Evolutionary conservation across 2,329 filamentous ascomycete genomes (phyloP).

Genomic region (Exophiala dermatitidis): DNA sequence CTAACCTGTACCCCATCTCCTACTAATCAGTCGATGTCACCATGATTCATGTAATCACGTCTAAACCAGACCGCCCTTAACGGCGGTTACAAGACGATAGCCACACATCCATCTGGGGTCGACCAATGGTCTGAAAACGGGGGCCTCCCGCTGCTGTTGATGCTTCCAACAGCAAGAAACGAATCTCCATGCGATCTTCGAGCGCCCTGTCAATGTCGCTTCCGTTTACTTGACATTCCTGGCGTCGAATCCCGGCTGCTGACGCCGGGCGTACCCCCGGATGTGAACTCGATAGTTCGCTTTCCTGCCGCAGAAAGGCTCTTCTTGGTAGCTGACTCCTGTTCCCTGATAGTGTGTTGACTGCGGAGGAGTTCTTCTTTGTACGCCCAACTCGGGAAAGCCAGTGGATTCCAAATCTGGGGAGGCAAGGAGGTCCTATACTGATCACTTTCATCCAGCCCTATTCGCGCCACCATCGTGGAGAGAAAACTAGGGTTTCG

Average conservation of each 20-base stretch:
- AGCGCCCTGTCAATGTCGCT: conserved; percentile 14
- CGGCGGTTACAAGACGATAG: too few relatives aligned
- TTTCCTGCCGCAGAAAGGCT: conserved; percentile 24
- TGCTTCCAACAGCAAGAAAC: background rate
- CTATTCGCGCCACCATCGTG: conserved; percentile 53
- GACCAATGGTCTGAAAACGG: too few relatives aligned
- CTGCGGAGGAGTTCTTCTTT: conserved; percentile 41
- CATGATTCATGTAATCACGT: too few relatives aligned
- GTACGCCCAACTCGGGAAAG: conserved; percentile 39
- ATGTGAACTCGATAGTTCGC: conserved; percentile 26
- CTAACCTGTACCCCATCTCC: too few relatives aligned
- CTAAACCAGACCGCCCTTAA: too few relatives aligned
- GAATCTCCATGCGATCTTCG: too few relatives aligned
- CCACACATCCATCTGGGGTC: too few relatives aligned
- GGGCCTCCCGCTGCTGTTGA: background rate
- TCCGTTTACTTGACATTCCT: conserved; percentile 17
- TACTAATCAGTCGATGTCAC: too few relatives aligned
- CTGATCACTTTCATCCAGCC: conserved; percentile 47
- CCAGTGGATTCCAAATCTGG: conserved; percentile 36
- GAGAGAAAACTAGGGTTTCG: conserved; percentile 52
- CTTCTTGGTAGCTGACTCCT: conserved; percentile 21
- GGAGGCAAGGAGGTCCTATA: conserved; percentile 46
- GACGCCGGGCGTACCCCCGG: conserved; percentile 11
- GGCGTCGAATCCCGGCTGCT: conserved; percentile 20
- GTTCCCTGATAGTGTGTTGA: conserved; percentile 34